Base-by-base conservation (phyloP, 306 rosid species). In the Abrus precatorius region DNA sequence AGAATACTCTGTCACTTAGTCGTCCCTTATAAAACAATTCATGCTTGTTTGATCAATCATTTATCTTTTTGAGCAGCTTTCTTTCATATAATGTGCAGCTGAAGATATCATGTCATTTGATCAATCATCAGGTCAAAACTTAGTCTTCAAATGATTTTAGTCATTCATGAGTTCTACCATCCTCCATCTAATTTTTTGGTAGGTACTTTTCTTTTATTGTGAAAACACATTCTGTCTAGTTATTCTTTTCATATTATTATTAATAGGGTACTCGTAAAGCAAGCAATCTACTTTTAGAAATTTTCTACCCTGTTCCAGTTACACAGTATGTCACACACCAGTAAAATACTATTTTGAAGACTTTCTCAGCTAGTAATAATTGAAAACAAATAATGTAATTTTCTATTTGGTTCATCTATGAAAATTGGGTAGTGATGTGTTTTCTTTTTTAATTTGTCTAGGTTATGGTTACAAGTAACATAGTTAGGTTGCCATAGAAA, bases 51-150 rank as follows among this genome's bases (percentile, higher is more conserved):
- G 10, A 9, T 62, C 69, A 28, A 28, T 62, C 47, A 44, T 62
- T 13, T 12, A 13, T 62, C 29, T 13, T 34, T 12, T 75, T 63
- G 40, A 49, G 53, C 41, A 64, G 81, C 11, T 47, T 77, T 76
- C 50, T 47, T 50, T 52, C 29, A 13, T 13, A 13, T 36, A 49
- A 49, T 49, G 38, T 77, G 53, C 28, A 27, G 59, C 64, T 34
- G 28, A 76, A 76, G 62, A 62, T 48, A 49, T 20, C 4, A 48
- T 20, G n/a, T 20, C 49, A 9, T 43, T 62, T 62, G 45, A 32
- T 48, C 33, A 59, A n/a, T 7, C 57, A 32, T 6, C 50, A 28
- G 81, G 48, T 27, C 64, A 49, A 52, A 52, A 41, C 14, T 76
- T 56, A 30, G n/a, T 14, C 47, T 63, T 5, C 49, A 76, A 36